Percentiles rank a stretch among this genome's conserved stretches.
Conservation (phyloP, 768 basidiomycete species). For the Trametopsis cervina region DNA sequence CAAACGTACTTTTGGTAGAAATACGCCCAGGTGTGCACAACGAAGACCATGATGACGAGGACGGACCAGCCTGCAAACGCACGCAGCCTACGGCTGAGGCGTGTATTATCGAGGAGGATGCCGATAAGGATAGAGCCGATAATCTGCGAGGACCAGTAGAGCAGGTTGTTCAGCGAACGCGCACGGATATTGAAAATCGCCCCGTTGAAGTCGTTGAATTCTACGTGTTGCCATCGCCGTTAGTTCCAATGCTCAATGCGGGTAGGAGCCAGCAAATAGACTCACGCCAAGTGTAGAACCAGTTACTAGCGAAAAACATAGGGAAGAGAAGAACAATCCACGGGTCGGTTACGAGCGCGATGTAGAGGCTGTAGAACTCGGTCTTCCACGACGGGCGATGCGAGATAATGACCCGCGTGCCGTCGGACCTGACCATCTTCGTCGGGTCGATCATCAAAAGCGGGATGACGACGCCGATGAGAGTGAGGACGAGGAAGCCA, state of each 20-base stretch:
- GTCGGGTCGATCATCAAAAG: conserved; percentile 64
- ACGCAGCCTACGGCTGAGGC: conserved; percentile 54
- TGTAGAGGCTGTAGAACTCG: conserved; percentile 63
- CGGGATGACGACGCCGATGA: conserved; percentile 64
- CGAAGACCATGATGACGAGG: conserved; percentile 56
- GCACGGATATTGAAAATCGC: conserved; percentile 76
- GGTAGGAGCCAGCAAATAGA: too few species aligned
- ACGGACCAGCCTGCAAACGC: conserved; percentile 65
- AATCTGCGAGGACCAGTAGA: conserved; percentile 79
- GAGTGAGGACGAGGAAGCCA: conserved; percentile 65
- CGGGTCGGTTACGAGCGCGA: conserved; percentile 64
- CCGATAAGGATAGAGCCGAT: conserved; percentile 69
- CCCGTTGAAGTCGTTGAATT: conserved; percentile 74
- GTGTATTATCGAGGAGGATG: conserved; percentile 51
- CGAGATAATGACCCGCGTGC: conserved; percentile 53
- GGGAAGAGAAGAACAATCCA: conserved; percentile 72
- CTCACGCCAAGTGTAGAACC: conserved; percentile 84
- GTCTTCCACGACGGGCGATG: conserved; percentile 76
- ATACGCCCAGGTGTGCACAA: conserved; percentile 70
- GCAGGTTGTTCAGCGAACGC: conserved; percentile 66
- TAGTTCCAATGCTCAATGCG: too few species aligned
- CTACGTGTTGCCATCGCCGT: too few species aligned
- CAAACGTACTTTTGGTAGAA: conserved; percentile 39
- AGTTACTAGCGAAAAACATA: conserved; percentile 80
- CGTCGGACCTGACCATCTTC: conserved; percentile 69